Base-by-base conservation (phyloP, 805 yeast genomes). In the Candida bentonensis region DNA sequence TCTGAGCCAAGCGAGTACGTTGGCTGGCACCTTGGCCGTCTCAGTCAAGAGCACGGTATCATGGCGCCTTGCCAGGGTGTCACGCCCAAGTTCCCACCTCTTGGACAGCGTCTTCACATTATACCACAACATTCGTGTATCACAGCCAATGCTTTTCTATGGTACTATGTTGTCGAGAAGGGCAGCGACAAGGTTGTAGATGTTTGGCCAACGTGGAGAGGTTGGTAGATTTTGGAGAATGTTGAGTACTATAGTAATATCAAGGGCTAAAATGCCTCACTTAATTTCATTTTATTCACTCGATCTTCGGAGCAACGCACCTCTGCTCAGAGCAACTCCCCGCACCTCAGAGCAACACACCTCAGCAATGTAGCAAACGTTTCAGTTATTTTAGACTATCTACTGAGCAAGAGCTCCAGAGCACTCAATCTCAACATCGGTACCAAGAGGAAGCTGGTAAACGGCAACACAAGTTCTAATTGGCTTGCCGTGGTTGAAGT, bases 381-480 rank as follows among this genome's bases (percentile, higher is more conserved):
- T n/a, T n/a, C n/a, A n/a, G n/a, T n/a, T n/a, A n/a, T n/a, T n/a
- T n/a, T n/a, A n/a, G n/a, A n/a, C n/a, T 30, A 15, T 9, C 17
- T 30, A 30, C 36, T 13, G 7, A n/a, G 23, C n/a, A 9, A 39
- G 23, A 39, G 41, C 41, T 9, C 22, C 41, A 13, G 25, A 15
- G 26, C 41, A 39, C 15, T 39, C 41, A 23, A 39, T 39, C 41
- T 39, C 41, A 15, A 39, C 41, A 20, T 39, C 41, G 17, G 26
- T 39, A 5, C 26, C 26, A 22, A 23, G 26, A 9, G 41, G 41
- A 22, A 39, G 26, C 41, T 39, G 41, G 26, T 39, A 30, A 50
- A 86, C 96, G 40, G 95, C 95, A 56, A 88, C 94, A 71, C 96
- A 88, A 2, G 95, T 83, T 77, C 96, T 82, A 39, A 96, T 96